These are phyloP conservation scores for Trametes punicea DNA, from an alignment of 768 basidiomycete species.

Conservation along the genomic window DNA sequence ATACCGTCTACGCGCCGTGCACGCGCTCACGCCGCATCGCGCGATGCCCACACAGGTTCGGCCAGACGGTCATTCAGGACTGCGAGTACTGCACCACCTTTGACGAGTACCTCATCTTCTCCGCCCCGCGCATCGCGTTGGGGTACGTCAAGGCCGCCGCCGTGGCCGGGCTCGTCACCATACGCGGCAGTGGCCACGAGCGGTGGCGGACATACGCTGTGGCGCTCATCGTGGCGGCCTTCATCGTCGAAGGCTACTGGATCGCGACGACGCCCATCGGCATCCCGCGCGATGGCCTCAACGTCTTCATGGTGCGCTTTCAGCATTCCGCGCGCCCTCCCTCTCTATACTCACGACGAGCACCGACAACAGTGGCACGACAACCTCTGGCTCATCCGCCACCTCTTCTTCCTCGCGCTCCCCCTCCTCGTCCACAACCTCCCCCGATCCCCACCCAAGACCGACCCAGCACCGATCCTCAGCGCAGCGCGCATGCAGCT, in stretches of 20 bases:
- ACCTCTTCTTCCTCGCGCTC: constrained; percentile 53
- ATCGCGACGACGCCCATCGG: constrained; percentile 45
- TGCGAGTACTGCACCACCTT: constrained; percentile 66
- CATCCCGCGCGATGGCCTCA: constrained; percentile 39
- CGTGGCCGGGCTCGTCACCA: constrained; percentile 49
- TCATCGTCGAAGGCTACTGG: constrained; percentile 53
- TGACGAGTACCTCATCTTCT: constrained; percentile 58
- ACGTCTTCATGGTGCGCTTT: constrained; percentile 39
- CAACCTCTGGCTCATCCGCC: constrained; percentile 49
- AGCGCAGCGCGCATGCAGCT: constrained; percentile 28
- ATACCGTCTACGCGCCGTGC: not conserved
- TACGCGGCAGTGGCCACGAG: constrained; percentile 38
- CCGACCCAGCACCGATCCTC: constrained; percentile 15
- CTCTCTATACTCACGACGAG: not conserved
- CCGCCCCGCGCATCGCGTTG: constrained; percentile 50
- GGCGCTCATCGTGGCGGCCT: constrained; percentile 45
- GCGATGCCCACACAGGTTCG: constrained; percentile 49
- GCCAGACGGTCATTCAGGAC: constrained; percentile 57
- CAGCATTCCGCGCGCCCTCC: not conserved
- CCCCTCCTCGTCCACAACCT: constrained; percentile 47
- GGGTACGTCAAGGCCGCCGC: constrained; percentile 58
- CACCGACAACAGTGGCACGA: constrained; percentile 60
- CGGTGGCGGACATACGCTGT: constrained; percentile 45
- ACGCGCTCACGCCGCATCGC: not conserved
- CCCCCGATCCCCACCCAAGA: constrained; percentile 33